Evolutionary conservation across 2,329 filamentous ascomycete species (phyloP).

Genomic region (Erysiphe pulchra): DNA sequence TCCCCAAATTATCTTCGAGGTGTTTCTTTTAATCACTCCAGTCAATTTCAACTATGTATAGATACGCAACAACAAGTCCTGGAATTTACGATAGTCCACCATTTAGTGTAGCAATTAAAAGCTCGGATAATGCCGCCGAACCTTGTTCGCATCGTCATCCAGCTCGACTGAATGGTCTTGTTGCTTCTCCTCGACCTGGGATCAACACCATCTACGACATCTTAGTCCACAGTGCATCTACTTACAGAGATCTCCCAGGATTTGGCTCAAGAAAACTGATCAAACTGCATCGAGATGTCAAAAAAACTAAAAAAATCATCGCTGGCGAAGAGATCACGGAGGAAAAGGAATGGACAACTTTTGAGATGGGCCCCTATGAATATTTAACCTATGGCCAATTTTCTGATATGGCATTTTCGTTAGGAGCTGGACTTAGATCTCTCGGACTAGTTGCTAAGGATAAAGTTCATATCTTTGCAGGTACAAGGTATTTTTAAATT

Average conservation of each 20-base stretch:
- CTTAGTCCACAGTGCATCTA: conserved; percentile 35
- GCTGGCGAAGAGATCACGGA: conserved; percentile 55
- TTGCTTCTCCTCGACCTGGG: conserved; percentile 16
- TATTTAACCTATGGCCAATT: conserved; percentile 58
- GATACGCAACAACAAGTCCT: conserved; percentile 4
- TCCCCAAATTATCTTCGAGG: too few species aligned
- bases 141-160: conserved; percentile 32
- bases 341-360: conserved; percentile 70
- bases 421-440: conserved; percentile 45
- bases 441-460: conserved; percentile 40
- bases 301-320: conserved; percentile 67
- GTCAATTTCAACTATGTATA: neutral
- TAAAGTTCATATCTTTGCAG: conserved; percentile 53
- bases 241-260: conserved; percentile 34
- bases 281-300: conserved; percentile 52
- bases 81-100: conserved; percentile 19
- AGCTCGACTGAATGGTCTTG: conserved; percentile 2
- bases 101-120: conserved; percentile 33
- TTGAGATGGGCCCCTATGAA: conserved; percentile 53
- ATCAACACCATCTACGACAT: conserved; percentile 38
- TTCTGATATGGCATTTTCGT: conserved; percentile 35
- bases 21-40: neutral
- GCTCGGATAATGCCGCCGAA: conserved; percentile 32
- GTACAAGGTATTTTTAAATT: conserved; percentile 23
- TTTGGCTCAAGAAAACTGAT: conserved; percentile 47